Percentiles rank a stretch among this genome's conserved stretches.
Conservation (phyloP, 257 asterid genomes). For the Solanum paucissectum region DNA sequence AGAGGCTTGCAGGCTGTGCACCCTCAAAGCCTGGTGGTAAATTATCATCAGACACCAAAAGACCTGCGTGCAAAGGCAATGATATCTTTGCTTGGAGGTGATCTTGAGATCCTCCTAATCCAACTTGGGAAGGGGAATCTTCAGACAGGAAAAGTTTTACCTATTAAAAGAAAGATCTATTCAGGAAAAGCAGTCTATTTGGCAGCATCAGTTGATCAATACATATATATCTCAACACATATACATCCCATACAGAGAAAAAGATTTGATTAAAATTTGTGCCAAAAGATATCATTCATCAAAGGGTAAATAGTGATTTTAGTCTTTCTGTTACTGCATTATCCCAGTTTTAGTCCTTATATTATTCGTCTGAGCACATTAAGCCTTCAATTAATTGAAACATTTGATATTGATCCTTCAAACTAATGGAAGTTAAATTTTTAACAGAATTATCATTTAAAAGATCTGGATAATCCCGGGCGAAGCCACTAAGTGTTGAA, state of each 20-base stretch:
- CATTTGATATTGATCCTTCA: not conserved
- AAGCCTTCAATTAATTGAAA: not conserved
- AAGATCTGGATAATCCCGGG: not conserved
- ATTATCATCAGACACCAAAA: constrained; percentile 48
- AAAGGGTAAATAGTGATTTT: not conserved
- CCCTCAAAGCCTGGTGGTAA: constrained; percentile 92
- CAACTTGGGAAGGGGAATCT: constrained; percentile 79
- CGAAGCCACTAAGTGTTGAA: not conserved
- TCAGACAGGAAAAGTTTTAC: constrained; percentile 74
- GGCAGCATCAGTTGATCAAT: not conserved
- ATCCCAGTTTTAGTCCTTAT: not conserved
- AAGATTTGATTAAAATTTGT: not conserved
- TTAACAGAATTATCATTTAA: not conserved
- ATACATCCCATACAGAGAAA: not conserved
- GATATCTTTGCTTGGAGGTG: constrained; percentile 72
- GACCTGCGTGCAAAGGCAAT: constrained; percentile 36
- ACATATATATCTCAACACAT: not conserved
- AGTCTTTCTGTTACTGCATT: not conserved
- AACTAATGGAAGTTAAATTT: not conserved
- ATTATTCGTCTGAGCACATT: not conserved
- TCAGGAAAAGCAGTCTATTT: not conserved
- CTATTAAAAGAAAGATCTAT: constrained; percentile 20
- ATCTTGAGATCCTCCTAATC: constrained; percentile 53
- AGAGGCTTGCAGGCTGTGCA: constrained; percentile 38
- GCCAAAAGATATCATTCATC: not conserved